A percentile compares a stretch with the other conserved stretches of the same genome.
Evolutionary conservation across 768 basidiomycete species (phyloP).

Genomic region (Dictyophora rubrovolvata): DNA sequence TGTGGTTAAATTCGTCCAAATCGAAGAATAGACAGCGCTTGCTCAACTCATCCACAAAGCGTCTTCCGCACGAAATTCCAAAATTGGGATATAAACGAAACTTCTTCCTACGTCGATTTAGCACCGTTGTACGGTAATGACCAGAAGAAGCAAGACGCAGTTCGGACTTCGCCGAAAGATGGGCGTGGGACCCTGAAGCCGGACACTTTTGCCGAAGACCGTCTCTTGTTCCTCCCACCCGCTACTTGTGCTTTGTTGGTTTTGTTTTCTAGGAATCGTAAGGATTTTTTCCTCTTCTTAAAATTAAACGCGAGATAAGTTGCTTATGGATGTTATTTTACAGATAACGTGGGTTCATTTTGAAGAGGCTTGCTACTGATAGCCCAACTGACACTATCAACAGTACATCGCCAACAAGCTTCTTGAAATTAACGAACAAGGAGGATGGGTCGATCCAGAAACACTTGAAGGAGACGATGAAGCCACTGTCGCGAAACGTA

Average conservation of each 20-base stretch:
- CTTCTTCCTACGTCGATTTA: conserved; percentile 80
- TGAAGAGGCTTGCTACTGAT: not conserved
- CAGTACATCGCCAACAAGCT: conserved; percentile 75
- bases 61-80: conserved; percentile 75
- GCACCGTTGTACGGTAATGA: conserved; percentile 74
- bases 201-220: conserved; percentile 71
- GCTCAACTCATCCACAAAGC: conserved; percentile 25
- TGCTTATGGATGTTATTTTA: not conserved
- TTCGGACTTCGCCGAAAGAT: conserved; percentile 37
- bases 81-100: conserved; percentile 64
- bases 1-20: conserved; percentile 8
- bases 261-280: conserved; percentile 76
- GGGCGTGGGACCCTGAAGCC: conserved; percentile 60
- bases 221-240: conserved; percentile 71
- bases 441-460: conserved; percentile 47
- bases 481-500: conserved; percentile 23
- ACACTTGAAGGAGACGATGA: conserved; percentile 24
- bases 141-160: conserved; percentile 45
- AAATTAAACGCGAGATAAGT: not conserved
- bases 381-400: not conserved
- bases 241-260: conserved; percentile 64
- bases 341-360: conserved; percentile 48
- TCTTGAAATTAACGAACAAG: conserved; percentile 72
- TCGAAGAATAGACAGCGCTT: not conserved
- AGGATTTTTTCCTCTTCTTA: conserved; percentile 7